These are phyloP conservation scores for Penicillium desertorum DNA, from an alignment of 495 filamentous ascomycete species.

Conservation along the genomic window DNA sequence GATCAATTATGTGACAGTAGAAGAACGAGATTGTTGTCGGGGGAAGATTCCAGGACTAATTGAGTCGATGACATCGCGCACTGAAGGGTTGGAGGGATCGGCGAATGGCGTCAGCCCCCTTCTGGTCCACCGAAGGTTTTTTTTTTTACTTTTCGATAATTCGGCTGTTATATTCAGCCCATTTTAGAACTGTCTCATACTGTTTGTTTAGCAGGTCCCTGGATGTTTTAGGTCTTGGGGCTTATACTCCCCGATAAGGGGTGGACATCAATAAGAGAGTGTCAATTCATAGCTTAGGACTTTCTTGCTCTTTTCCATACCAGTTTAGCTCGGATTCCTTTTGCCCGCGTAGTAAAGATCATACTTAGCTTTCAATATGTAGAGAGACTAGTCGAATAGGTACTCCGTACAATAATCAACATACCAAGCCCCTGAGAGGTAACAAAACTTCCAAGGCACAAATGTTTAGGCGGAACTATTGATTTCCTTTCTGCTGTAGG, in stretches of 20 bases:
- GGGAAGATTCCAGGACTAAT: constrained; percentile 35
- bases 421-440: constrained; percentile 7
- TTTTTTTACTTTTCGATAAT: not conserved
- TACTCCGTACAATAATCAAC: not conserved
- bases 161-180: not conserved
- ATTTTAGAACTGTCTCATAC: not conserved
- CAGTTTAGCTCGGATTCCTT: not conserved
- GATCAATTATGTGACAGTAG: constrained; percentile 11
- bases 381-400: not conserved
- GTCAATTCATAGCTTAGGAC: not conserved
- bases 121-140: constrained; percentile 22
- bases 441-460: not conserved
- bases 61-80: constrained; percentile 46
- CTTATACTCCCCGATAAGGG: not conserved
- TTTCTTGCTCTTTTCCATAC: not conserved
- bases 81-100: constrained; percentile 37
- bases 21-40: constrained; percentile 17
- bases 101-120: constrained; percentile 40
- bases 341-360: too few relatives aligned
- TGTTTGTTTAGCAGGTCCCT: not conserved
- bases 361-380: not conserved
- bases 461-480: not conserved
- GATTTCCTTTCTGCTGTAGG: not conserved
- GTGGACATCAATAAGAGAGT: not conserved
- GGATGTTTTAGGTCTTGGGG: not conserved